Percentiles rank a stretch among this genome's conserved stretches.
phyloP scores from a whole-genome alignment of 2,329 filamentous ascomycete genomes.

The Piedraia hortae region DNA sequence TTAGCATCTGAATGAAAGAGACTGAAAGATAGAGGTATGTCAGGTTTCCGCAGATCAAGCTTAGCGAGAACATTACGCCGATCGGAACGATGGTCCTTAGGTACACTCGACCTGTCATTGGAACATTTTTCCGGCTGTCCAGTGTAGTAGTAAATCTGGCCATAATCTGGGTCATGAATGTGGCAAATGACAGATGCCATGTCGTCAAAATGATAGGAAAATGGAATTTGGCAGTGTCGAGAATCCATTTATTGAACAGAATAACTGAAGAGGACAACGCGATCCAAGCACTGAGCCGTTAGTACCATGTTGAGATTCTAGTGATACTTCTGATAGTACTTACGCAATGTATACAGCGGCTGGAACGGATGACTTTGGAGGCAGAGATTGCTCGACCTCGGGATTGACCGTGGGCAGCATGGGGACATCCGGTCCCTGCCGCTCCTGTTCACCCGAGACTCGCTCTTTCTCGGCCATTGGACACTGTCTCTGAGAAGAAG shows the following conservation, averaged over 20 bases:
- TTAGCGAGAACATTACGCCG: constrained; percentile 83
- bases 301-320: not conserved
- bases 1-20: constrained; percentile 97
- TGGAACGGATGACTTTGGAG: constrained; percentile 38
- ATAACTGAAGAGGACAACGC: constrained; percentile 79
- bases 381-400: constrained; percentile 39
- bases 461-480: constrained; percentile 58
- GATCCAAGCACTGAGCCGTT: constrained; percentile 51
- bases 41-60: constrained; percentile 85
- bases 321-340: constrained; percentile 6
- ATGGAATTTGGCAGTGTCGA: constrained; percentile 56
- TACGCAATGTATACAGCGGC: constrained; percentile 62
- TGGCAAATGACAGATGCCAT: constrained; percentile 86
- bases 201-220: constrained; percentile 62
- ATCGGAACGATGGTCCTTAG: constrained; percentile 83
- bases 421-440: constrained; percentile 22
- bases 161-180: constrained; percentile 77
- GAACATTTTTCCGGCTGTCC: constrained; percentile 82
- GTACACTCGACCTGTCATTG: constrained; percentile 90
- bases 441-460: constrained; percentile 47
- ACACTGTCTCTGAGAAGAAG: no score
- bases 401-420: constrained; percentile 63
- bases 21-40: constrained; percentile 89
- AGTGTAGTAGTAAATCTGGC: constrained; percentile 71
- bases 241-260: constrained; percentile 97